Conservation (phyloP, 495 filamentous ascomycete genomes). For the Terfezia boudieri region DNA sequence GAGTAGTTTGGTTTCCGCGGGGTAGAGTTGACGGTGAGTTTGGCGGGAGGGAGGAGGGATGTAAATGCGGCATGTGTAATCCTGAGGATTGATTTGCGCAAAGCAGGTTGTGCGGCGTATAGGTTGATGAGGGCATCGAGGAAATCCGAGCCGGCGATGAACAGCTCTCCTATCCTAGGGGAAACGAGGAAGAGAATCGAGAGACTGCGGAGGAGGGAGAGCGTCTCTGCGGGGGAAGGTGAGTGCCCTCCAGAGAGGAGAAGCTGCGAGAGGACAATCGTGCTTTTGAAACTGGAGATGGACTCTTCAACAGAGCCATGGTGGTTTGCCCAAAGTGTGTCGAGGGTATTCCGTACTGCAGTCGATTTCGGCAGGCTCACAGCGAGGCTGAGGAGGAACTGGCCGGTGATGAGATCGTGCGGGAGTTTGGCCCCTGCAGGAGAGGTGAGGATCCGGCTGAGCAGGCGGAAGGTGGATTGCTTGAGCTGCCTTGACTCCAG, state of each 20-base stretch:
- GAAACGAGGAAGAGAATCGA: constrained; percentile 7
- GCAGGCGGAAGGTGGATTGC: constrained; percentile 5
- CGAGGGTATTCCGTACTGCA: background rate
- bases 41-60: background rate
- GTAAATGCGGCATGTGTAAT: background rate
- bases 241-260: background rate
- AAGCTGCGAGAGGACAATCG: background rate
- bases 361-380: background rate
- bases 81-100: background rate
- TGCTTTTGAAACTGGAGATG: background rate
- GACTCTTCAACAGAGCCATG: constrained; percentile 2
- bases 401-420: background rate
- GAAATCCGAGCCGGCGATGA: constrained; percentile 18
- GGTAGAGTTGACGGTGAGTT: no score
- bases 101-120: background rate
- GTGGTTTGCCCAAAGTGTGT: background rate
- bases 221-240: background rate
- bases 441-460: constrained; percentile 5
- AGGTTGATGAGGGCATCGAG: constrained; percentile 2
- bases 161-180: constrained; percentile 5
- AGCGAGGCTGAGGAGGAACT: constrained; percentile 6
- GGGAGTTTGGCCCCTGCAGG: background rate
- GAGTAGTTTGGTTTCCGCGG: background rate
- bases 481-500: constrained; percentile 1
- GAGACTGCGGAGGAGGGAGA: background rate